phyloP scores from a whole-genome alignment of 164 flowering plant species.

The Houttuynia cordata region DNA sequence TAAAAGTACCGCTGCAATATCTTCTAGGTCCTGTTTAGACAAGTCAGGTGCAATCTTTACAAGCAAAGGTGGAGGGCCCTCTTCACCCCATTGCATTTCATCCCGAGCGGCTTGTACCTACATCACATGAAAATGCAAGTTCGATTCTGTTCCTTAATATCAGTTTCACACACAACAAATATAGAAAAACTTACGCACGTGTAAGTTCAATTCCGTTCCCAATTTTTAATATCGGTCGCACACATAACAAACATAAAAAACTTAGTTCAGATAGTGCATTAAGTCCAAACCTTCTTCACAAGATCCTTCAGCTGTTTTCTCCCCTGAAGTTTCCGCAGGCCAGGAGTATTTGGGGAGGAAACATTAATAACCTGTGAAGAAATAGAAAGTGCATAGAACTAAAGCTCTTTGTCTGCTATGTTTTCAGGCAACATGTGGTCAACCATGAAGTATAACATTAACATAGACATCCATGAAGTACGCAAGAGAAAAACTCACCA shows the following conservation, averaged over 20 bases:
- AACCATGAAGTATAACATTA: no score
- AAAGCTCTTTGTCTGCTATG: neutral
- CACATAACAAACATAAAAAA: neutral
- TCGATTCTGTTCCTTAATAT: no score
- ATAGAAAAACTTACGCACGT: no score
- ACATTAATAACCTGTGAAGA: slow-evolving; percentile 73
- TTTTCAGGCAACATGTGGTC: no score
- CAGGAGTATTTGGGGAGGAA: slow-evolving; percentile 98
- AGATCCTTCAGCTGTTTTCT: slow-evolving; percentile 93
- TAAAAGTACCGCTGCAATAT: slow-evolving; percentile 81
- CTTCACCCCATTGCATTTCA: slow-evolving; percentile 99
- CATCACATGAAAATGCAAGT: neutral
- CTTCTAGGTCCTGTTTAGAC: slow-evolving; percentile 93
- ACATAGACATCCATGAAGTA: neutral
- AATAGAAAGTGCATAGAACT: neutral
- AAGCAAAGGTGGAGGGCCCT: slow-evolving; percentile 96
- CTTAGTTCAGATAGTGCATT: neutral
- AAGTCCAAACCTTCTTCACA: slow-evolving; percentile 61
- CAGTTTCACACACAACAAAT: no score
- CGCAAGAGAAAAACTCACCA: slow-evolving; percentile 36
- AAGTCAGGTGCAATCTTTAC: slow-evolving; percentile 96
- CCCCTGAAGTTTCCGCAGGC: slow-evolving; percentile 93
- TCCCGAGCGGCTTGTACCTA: slow-evolving; percentile 98
- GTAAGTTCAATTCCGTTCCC: no score
- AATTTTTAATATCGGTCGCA: neutral